Base-by-base conservation (phyloP, 2,329 filamentous ascomycete genomes). In the Cladophialophora bantiana region DNA sequence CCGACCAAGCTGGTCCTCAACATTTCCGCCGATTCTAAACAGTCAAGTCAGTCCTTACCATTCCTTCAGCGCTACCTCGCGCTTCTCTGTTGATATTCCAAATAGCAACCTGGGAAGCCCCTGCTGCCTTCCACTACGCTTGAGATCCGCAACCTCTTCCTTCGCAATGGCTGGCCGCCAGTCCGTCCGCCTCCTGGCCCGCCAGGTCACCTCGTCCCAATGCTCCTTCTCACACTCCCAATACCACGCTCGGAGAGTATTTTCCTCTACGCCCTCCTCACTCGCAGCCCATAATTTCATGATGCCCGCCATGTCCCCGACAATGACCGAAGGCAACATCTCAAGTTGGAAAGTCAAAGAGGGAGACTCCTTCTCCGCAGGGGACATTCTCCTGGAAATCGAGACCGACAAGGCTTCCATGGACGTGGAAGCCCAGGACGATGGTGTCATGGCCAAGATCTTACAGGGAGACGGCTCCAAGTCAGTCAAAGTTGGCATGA, bases 371-470 rank as follows among this genome's bases (percentile, higher is more conserved):
- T 96, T 93, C 79, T 84, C 86, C 58, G 90, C 92, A 65, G 93
- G 93, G 72, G 93, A 96, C 78, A 92, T 96, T 36, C 85, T 96
- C 59, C 88, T 96, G 67, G 93, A 96, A 81, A 95, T 96, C 77
- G 93, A 96, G 82, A 96, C 93, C 66, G 93, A 96, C 80, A 96
- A 96, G 84, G 93, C 93, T 64, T 92, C 92, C 64, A 96, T 96
- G 92, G 93, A 96, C 74, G 93, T 96, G 32, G 93, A 96, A 83
- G 93, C 93, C 48, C 93, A 95, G 81, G 93, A 96, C 53, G 92
- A 96, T 76, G 93, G 93, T 50, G 83, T 94, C 73, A 81, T 96
- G 78, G 89, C 93, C 76, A 96, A 95, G 84, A 94, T 96, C 70
- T 72, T 83, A 77, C 83, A 88, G 76, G 82, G 82, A 52, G 90